Percentiles rank a stretch among this genome's conserved stretches.
Conservation (phyloP, 1,284 basidiomycete genomes). For the Microstroma glucosiphilum region DNA sequence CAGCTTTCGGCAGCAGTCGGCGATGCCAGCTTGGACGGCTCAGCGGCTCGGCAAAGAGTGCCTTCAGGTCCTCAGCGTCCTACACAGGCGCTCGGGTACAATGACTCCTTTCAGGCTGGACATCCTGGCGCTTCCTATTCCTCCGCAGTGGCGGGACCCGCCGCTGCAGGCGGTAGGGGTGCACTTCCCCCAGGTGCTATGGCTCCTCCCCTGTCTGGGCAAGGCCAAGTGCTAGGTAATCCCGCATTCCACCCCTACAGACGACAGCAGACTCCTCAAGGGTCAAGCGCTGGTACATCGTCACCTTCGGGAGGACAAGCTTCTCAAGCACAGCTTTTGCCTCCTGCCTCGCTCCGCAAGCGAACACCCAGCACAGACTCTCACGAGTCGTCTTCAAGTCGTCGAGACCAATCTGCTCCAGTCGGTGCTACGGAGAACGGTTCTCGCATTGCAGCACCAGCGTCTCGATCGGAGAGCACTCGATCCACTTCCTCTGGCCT, state of each 20-base stretch:
- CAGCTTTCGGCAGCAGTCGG: slow-evolving; percentile 8
- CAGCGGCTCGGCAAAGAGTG: no score
- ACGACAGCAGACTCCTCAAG: slow-evolving; percentile 19
- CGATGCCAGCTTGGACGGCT: no score
- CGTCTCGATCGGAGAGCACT: slow-evolving; percentile 7
- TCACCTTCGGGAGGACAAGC: no score
- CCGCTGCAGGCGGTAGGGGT: slow-evolving; percentile 2
- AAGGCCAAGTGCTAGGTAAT: slow-evolving; percentile 16
- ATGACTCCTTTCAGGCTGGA: slow-evolving; percentile 27
- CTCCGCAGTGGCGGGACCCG: slow-evolving; percentile 14
- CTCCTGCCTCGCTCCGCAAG: slow-evolving; percentile 1
- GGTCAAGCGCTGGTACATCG: no score
- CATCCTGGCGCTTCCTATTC: slow-evolving; percentile 17
- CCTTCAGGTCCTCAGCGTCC: slow-evolving; percentile 37
- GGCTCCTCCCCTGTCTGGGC: slow-evolving; percentile 13
- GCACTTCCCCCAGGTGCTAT: slow-evolving; percentile 17
- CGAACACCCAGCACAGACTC: slow-evolving; percentile 21
- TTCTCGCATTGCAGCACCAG: background rate
- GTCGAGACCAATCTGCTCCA: background rate
- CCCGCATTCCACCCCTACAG: slow-evolving; percentile 42
- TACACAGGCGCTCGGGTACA: slow-evolving; percentile 31
- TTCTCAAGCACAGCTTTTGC: no score
- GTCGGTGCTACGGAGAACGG: background rate
- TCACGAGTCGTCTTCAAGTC: slow-evolving; percentile 14
- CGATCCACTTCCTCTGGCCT: background rate